phyloP scores from a whole-genome alignment of 495 filamentous ascomycete species.

The Aspergillus cavernicola region DNA sequence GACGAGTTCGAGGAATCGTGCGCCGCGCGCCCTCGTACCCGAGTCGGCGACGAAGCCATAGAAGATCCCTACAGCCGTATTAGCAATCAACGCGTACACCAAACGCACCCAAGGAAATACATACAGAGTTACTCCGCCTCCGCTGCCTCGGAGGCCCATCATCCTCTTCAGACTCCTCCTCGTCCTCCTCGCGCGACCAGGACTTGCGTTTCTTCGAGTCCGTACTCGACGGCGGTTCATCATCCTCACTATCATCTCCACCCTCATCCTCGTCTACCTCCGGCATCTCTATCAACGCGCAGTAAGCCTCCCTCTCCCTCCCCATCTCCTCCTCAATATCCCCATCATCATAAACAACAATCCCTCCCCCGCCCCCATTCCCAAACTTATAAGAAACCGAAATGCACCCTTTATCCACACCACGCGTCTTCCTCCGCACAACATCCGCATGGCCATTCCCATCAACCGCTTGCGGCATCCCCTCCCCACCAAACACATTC shows the following conservation, averaged over 20 bases:
- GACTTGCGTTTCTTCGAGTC: conserved; percentile 75
- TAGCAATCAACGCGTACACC: conserved; percentile 12
- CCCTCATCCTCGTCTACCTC: conserved; percentile 81
- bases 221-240: conserved; percentile 23
- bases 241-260: conserved; percentile 44
- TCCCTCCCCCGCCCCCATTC: conserved; percentile 74
- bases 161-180: conserved; percentile 64
- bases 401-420: conserved; percentile 64
- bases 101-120: conserved; percentile 19
- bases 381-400: conserved; percentile 55
- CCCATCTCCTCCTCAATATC: conserved; percentile 87
- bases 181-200: conserved; percentile 69
- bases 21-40: conserved; percentile 28
- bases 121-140: conserved; percentile 82
- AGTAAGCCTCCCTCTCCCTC: conserved; percentile 74
- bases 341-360: conserved; percentile 92
- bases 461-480: conserved; percentile 44
- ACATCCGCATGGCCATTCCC: conserved; percentile 36
- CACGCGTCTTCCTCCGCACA: conserved; percentile 43
- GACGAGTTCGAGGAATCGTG: conserved; percentile 45
- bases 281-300: conserved; percentile 81
- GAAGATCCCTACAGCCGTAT: conserved; percentile 54
- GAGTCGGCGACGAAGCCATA: conserved; percentile 46
- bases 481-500: conserved; percentile 79
- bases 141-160: conserved; percentile 66